Evolutionary conservation across 148 eudicot species (phyloP), one percentile per base, ranked within the genome.

Genomic region (Rhododendron henanense): DNA sequence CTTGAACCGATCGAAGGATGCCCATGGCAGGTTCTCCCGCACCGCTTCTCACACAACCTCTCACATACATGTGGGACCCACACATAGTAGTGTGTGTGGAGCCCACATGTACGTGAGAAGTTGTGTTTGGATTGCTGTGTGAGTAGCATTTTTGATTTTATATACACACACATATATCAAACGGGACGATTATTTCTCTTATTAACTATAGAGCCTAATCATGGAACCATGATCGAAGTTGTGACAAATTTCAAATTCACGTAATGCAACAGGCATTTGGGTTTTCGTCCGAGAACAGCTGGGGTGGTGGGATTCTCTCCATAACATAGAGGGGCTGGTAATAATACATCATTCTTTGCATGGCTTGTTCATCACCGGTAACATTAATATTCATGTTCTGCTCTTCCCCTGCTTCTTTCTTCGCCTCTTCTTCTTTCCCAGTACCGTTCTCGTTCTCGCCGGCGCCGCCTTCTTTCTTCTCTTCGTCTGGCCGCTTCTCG

Each of bases 231-330:
- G 16, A 75, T 81, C 25, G 0, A 79, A 74, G 81, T n/a, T n/a
- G 76, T 33, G 67, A 51, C 51, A 61, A 37, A n/a, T 13, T 4
- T 79, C 14, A 1, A 8, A 19, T 35, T 88, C 88, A 95, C 63
- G 93, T 87, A 85, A 96, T 93, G 88, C 89, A 87, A 83, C 99
- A 96, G 21, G 99, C 98, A 89, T 96, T 96, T 6, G 99, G 99
- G 86, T 96, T 96, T 85, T 96, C 99, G 85, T 96, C 99, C 13
- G 98, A 95, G 65, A 96, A 96, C 33, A 96, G 91, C 79, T 96
- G 99, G 9, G 99, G 99, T 7, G 98, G 93, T 57, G 99, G 99
- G 73, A 95, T 90, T 92, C 95, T 94, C 84, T 96, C 99, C 23
- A 94, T 90, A 25, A 91, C 75, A 69, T 96, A 95, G 28, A 91